phyloP scores from a whole-genome alignment of 2,329 filamentous ascomycete species.

The Xylariaceae sp. region DNA sequence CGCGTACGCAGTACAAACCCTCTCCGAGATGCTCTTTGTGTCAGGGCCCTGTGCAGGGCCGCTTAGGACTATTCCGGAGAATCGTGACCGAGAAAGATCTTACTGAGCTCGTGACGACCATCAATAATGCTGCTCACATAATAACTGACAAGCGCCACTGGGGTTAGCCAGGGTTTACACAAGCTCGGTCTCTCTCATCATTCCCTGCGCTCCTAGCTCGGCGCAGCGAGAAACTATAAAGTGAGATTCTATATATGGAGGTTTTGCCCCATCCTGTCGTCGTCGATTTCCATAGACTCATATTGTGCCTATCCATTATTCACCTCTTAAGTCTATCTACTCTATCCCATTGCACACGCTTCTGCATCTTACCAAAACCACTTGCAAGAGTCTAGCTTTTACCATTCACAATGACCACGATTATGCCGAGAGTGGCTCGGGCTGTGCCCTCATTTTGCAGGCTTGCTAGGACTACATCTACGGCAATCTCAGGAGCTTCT shows the following conservation, averaged over 20 bases:
- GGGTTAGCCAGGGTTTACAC: neutral
- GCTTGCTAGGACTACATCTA: conserved; percentile 18
- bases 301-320: neutral
- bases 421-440: conserved; percentile 20
- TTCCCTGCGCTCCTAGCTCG: neutral
- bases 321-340: neutral
- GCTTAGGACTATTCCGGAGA: neutral
- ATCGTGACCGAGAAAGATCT: conserved; percentile 4
- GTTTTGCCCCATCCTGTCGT: neutral
- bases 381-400: neutral
- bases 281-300: neutral
- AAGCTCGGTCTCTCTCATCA: neutral
- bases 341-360: neutral
- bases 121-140: conserved; percentile 3
- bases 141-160: conserved; percentile 1
- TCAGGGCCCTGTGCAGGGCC: neutral
- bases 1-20: too few relatives aligned
- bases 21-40: neutral
- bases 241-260: neutral
- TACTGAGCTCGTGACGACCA: conserved; percentile 11
- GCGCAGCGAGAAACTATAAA: conserved; percentile 13
- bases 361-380: neutral
- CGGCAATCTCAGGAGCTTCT: conserved; percentile 10
- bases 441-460: conserved; percentile 18
- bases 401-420: conserved; percentile 19